Evolutionary conservation across 2,329 filamentous ascomycete species (phyloP), one percentile per base, ranked within the genome.

Genomic region (Penicillium polonicum): DNA sequence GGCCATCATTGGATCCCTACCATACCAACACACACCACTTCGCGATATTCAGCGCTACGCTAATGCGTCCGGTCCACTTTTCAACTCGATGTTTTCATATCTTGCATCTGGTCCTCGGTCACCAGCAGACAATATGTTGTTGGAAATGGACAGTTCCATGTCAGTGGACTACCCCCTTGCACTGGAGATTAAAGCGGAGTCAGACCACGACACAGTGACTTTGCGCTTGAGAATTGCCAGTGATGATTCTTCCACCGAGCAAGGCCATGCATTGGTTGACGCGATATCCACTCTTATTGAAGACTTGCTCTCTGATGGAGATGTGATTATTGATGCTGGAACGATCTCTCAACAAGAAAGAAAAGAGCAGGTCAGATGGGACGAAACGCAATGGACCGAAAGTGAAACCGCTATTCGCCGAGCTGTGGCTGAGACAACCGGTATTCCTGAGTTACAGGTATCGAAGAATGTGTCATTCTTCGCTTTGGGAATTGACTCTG

Each of bases 401-500:
- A 13, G 6, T n/a, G 52, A 55, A 31, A 55, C 35, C 17, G 46
- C 27, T 19, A 10, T 48, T 15, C 43, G 43, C 15, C 43, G n/a
- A 39, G 52, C n/a, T 45, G 44, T 55, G 43, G 33, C 52, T 17
- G 35, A 55, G 8, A 31, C 46, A 2, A 31, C 44, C 17, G 52
- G 52, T 17, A 27, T 55, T 23, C 17, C 43, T 6, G 52, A 48
- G 7, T 48, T 17, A 3, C 31, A 55, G 7, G 33, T 55, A 23
- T 55, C 52, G 10, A 55, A 55, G 15, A 55, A 48, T 31, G 27
- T 23, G 6, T 55, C 52, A 2, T 55, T 55, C 39, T 55, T 55
- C 31, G n/a, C 52, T n/a, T 39, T 55, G 19, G 52, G 52, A 33
- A 48, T 55, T 25, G 52, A 55, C n/a, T 55, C 52, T 6, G 36